Evolutionary conservation across 345 rosid species (phyloP), one percentile per base, ranked within the genome.

Genomic region (Brassica nigra): DNA sequence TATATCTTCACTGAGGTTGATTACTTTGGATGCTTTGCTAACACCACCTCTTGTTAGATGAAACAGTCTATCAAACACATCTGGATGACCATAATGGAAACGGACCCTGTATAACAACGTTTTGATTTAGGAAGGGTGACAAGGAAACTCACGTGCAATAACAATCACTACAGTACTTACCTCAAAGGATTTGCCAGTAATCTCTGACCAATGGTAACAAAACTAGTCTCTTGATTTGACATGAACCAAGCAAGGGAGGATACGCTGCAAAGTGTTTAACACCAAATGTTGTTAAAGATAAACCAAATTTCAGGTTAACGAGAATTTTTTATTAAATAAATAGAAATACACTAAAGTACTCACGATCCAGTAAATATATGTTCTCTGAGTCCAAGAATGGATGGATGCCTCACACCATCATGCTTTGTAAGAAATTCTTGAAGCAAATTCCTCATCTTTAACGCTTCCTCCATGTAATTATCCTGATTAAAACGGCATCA

Each of bases 221-320:
- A 96, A 84, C 99, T 96, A 16, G 95, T 96, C 84, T 96, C 99
- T 88, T 93, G 99, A 90, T 92, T 93, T 69, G 99, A 96, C 98
- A 96, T 93, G 83, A 96, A 93, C 99, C 99, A 96, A 14, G 99
- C 99, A 63, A 96, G 98, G 73, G 99, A 96, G 44, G 99, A 96
- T 81, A 96, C 99, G 82, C 99, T 96, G 91, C 83, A 0, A 49
- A 62, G 14, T 52, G 27, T 55, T 18, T 4, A 85, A 70, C 78
- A 71, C 20, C 77, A 80, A 58, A 55, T 14, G 58, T 10, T 62
- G 11, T 62, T 72, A 59, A 67, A 58, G 70, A 70, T 20, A 16
- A 28, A 18, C 12, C 69, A 68, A 39, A 30, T 16, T 64, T 9
- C 28, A 10, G 31, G 62, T 20, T 30, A 64, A 52, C 20, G 39